These are phyloP conservation scores for Lachnellula subtilissima DNA, from an alignment of 2,329 filamentous ascomycete species.

Conservation along the genomic window DNA sequence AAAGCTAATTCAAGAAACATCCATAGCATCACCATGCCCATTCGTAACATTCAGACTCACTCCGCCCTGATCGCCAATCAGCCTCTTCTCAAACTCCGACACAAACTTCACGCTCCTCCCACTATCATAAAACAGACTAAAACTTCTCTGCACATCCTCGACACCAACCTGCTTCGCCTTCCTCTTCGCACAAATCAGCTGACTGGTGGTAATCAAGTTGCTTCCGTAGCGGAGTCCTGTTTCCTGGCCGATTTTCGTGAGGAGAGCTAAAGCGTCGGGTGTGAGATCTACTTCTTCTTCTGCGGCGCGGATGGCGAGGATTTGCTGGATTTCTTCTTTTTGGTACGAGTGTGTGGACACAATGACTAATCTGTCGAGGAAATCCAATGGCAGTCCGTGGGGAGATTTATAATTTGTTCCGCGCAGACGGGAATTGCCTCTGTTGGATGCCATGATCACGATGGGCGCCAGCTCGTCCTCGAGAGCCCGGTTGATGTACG, in stretches of 20 bases:
- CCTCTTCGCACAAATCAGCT: conserved; percentile 81
- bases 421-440: conserved; percentile 84
- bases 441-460: conserved; percentile 98
- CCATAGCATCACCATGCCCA: conserved; percentile 64
- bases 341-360: conserved; percentile 87
- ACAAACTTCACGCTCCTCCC: conserved; percentile 86
- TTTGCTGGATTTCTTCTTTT: conserved; percentile 83
- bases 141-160: conserved; percentile 89
- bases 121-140: conserved; percentile 89
- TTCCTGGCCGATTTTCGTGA: conserved; percentile 94
- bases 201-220: conserved; percentile 93
- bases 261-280: conserved; percentile 80
- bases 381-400: conserved; percentile 90
- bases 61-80: conserved; percentile 81
- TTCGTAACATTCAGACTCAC: conserved; percentile 64
- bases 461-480: conserved; percentile 94
- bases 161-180: conserved; percentile 78
- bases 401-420: conserved; percentile 91
- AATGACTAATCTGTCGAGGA: conserved; percentile 92
- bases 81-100: conserved; percentile 79
- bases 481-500: conserved; percentile 93
- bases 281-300: conserved; percentile 95
- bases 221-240: conserved; percentile 92
- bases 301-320: conserved; percentile 84
- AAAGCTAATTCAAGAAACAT: conserved; percentile 34